Evolutionary conservation across 352 stramenopile species (phyloP).

Genomic region (Blastocystis sp.): DNA sequence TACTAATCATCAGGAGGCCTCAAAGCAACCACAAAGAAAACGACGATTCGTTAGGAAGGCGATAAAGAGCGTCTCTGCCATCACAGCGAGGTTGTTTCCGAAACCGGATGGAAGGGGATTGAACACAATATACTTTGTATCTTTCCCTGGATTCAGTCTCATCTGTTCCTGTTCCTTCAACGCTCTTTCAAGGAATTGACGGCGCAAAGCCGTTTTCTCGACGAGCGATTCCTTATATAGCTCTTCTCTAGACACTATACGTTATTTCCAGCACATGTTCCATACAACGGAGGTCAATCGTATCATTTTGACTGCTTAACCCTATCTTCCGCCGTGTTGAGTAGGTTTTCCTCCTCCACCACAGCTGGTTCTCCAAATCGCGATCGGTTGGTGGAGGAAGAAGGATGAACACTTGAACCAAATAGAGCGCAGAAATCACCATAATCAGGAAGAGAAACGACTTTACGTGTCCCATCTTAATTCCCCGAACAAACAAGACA

Average conservation of each 20-base stretch:
- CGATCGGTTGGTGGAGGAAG: too few relatives aligned
- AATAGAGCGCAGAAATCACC: neutral
- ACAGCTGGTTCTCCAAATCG: too few relatives aligned
- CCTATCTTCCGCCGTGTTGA: too few relatives aligned
- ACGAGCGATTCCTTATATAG: neutral
- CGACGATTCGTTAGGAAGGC: conserved; percentile 26
- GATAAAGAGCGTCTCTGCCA: conserved; percentile 9
- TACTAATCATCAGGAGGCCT: neutral
- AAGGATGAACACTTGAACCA: neutral
- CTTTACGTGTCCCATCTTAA: neutral
- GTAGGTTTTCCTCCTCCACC: too few relatives aligned
- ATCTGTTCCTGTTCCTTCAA: neutral
- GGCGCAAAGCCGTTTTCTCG: neutral
- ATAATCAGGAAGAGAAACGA: neutral
- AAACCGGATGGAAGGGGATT: conserved; percentile 12
- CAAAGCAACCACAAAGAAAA: neutral
- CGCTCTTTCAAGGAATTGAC: neutral
- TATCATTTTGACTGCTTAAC: too few relatives aligned
- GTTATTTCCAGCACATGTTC: neutral
- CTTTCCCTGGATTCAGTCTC: neutral
- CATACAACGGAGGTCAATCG: too few relatives aligned
- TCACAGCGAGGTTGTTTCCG: conserved; percentile 11
- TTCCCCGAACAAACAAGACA: conserved; percentile 4
- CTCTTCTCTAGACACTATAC: neutral
- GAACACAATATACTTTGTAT: neutral